Evolutionary conservation across 345 rosid genomes (phyloP).

Genomic region (Xanthoceras sorbifolium): DNA sequence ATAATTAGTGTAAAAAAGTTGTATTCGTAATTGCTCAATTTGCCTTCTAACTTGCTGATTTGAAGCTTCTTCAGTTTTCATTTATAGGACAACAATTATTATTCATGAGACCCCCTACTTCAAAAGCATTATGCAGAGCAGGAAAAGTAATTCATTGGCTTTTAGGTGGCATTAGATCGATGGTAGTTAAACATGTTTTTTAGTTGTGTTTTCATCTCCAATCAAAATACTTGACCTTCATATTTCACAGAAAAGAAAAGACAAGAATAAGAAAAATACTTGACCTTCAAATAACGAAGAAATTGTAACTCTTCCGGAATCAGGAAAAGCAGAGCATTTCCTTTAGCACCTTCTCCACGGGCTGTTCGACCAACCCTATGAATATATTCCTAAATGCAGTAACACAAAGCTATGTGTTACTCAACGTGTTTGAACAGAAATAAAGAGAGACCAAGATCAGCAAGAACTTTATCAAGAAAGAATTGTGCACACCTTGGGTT

Average conservation of each 20-base stretch:
- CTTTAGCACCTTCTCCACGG: constrained; percentile 97
- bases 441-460: neutral
- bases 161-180: neutral
- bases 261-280: neutral
- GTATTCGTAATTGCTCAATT: neutral
- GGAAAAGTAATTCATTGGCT: neutral
- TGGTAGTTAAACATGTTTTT: neutral
- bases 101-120: neutral
- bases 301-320: constrained; percentile 95
- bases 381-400: constrained; percentile 77
- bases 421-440: constrained; percentile 1
- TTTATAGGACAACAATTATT: neutral
- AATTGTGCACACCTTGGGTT: constrained; percentile 66
- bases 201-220: neutral
- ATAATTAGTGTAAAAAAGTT: neutral
- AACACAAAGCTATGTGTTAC: constrained; percentile 14
- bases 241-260: neutral
- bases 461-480: constrained; percentile 1
- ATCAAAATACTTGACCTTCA: too few species aligned
- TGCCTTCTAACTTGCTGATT: neutral
- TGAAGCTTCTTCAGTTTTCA: neutral
- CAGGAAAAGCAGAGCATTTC: constrained; percentile 88
- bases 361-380: constrained; percentile 99
- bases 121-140: neutral
- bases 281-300: constrained; percentile 85